phyloP scores from a whole-genome alignment of 1,284 basidiomycete species.

The Papiliotrema fonsecae region DNA sequence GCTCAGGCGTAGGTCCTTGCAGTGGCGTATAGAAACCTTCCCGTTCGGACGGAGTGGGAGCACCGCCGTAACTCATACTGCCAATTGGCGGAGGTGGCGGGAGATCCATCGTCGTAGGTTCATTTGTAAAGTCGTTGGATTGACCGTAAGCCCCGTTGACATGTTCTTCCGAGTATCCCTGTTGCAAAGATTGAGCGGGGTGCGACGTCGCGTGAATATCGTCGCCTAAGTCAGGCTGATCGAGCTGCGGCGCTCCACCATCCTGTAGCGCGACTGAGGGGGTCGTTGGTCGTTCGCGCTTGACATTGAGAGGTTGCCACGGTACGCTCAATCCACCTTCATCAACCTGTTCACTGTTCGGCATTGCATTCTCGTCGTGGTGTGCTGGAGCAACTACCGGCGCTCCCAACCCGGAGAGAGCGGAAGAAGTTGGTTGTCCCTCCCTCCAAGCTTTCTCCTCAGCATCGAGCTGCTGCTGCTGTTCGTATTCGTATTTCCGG shows the following conservation, averaged over 20 bases:
- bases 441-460: conserved; percentile 19
- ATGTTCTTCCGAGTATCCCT: no score
- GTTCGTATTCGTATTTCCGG: conserved; percentile 43
- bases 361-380: background rate
- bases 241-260: conserved; percentile 3
- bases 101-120: background rate
- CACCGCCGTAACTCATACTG: background rate
- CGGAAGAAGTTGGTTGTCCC: no score
- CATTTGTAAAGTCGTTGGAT: no score
- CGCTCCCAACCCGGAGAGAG: background rate
- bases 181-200: no score
- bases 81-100: conserved; percentile 9
- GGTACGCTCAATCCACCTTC: conserved; percentile 8
- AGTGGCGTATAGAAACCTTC: conserved; percentile 14
- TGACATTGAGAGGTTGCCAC: conserved; percentile 35
- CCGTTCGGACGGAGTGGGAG: conserved; percentile 5
- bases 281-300: conserved; percentile 12
- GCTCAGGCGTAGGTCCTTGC: conserved; percentile 6
- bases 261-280: conserved; percentile 12
- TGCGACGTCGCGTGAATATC: background rate
- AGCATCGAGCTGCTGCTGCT: conserved; percentile 34
- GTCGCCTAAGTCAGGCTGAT: background rate
- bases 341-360: background rate
- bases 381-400: background rate
- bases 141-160: background rate